A percentile compares a stretch with the other conserved stretches of the same genome.
Evolutionary conservation across 148 eudicot genomes (phyloP).

Genomic region (Heliosperma pusillum): DNA sequence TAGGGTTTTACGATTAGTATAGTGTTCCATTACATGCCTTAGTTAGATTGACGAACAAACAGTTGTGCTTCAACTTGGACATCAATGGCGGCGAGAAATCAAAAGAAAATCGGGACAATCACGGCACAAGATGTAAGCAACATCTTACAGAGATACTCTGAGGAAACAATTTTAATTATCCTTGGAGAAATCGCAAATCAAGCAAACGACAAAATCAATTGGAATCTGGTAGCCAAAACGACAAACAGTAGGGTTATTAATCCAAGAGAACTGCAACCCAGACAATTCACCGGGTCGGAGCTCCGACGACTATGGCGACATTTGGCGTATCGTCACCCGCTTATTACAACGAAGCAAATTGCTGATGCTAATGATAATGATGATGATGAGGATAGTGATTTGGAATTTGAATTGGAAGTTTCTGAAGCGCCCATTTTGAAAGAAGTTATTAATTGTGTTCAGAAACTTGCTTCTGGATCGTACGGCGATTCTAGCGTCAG

Average conservation of each 20-base stretch:
- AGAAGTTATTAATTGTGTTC: background rate
- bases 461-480: background rate
- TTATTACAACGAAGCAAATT: background rate
- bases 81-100: background rate
- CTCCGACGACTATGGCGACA: constrained; percentile 1
- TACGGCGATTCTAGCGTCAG: background rate
- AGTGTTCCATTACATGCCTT: background rate
- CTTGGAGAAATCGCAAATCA: background rate
- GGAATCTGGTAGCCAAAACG: background rate
- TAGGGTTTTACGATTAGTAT: background rate
- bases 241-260: background rate
- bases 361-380: background rate
- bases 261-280: background rate
- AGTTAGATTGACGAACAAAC: background rate
- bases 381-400: constrained; percentile 3
- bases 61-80: background rate
- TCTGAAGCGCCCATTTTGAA: background rate
- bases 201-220: background rate
- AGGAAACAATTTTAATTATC: background rate
- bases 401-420: constrained; percentile 9
- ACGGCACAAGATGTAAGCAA: background rate
- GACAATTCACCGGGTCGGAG: background rate
- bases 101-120: background rate
- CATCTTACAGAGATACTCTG: background rate
- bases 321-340: background rate